Evolutionary conservation across 2,329 filamentous ascomycete genomes (phyloP).

Genomic region (Alternaria gaisen): DNA sequence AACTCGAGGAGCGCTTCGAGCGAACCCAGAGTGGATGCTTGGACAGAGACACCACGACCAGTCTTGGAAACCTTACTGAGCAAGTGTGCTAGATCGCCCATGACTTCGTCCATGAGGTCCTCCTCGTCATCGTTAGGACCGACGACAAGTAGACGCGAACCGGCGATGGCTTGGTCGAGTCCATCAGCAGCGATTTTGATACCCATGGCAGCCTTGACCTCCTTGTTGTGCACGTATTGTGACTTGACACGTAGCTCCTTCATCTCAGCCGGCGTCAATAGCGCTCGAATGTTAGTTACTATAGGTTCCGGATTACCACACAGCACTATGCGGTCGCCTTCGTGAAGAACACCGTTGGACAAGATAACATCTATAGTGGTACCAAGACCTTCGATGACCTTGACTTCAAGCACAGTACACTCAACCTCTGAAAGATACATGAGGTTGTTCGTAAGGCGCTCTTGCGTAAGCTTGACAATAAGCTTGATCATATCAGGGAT

Average conservation of each 20-base stretch:
- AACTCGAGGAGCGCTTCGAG: conserved; percentile 96
- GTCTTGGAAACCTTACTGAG: conserved; percentile 92
- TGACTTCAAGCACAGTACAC: conserved; percentile 97
- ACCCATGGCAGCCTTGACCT: conserved; percentile 97
- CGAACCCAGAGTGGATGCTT: conserved; percentile 96
- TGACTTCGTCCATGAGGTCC: conserved; percentile 94
- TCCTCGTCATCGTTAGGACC: conserved; percentile 96
- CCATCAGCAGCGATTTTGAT: conserved; percentile 98
- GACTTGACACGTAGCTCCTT: conserved; percentile 96
- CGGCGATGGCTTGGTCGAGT: conserved; percentile 94
- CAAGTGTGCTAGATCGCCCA: conserved; percentile 89
- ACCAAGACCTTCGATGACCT: conserved; percentile 97
- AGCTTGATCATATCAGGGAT: conserved; percentile 99
- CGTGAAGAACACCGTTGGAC: conserved; percentile 91
- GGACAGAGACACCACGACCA: conserved; percentile 93
- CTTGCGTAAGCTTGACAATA: conserved; percentile 88
- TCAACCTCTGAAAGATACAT: conserved; percentile 99
- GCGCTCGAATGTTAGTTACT: conserved; percentile 90
- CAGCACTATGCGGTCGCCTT: conserved; percentile 93
- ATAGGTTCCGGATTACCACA: conserved; percentile 98
- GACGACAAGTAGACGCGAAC: conserved; percentile 91
- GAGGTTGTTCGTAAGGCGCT: conserved; percentile 94
- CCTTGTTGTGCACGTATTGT: conserved; percentile 97
- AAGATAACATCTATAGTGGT: conserved; percentile 98
- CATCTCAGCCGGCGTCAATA: conserved; percentile 90